Conservation (phyloP, 1,139 yeast genomes). For the Taphrina betulina region DNA sequence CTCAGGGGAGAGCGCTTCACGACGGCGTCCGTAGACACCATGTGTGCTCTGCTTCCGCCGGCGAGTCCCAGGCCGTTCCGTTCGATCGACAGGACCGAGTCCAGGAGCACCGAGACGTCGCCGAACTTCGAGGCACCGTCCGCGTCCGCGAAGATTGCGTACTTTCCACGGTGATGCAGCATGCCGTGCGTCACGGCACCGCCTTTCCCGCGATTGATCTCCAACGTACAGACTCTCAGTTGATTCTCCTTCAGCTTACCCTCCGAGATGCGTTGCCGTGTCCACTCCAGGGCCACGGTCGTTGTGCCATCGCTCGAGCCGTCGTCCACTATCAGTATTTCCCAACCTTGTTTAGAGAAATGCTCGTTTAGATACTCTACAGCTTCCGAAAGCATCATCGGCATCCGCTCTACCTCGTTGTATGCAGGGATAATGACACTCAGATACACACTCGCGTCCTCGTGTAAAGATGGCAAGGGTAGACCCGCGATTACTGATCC, state of each 20-base stretch:
- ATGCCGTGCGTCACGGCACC: conserved; percentile 97
- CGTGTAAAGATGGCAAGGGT: conserved; percentile 24
- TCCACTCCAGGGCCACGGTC: conserved; percentile 66
- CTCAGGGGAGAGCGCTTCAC: conserved; percentile 86
- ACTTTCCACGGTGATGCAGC: conserved; percentile 69
- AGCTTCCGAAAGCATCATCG: conserved; percentile 75
- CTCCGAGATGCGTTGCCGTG: conserved; percentile 45
- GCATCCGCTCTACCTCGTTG: conserved; percentile 75
- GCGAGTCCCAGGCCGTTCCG: conserved; percentile 57
- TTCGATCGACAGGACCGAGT: conserved; percentile 47
- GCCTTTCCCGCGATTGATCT: conserved; percentile 86
- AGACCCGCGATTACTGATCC: conserved; percentile 23
- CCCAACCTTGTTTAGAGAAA: conserved; percentile 51
- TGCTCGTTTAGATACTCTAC: conserved; percentile 53
- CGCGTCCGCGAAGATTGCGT: conserved; percentile 88
- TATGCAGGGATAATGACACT: conserved; percentile 88
- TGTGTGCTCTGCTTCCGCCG: conserved; percentile 92
- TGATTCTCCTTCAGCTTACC: conserved; percentile 57
- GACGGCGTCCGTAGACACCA: conserved; percentile 95
- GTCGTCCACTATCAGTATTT: conserved; percentile 84
- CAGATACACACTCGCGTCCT: conserved; percentile 47
- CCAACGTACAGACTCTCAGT: conserved; percentile 67
- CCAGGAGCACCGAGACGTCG: conserved; percentile 61
- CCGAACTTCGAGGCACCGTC: conserved; percentile 90
- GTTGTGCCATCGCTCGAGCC: conserved; percentile 84